Evolutionary conservation across 2,329 filamentous ascomycete species (phyloP), one percentile per base, ranked within the genome.

Genomic region (Penicillium sp.): DNA sequence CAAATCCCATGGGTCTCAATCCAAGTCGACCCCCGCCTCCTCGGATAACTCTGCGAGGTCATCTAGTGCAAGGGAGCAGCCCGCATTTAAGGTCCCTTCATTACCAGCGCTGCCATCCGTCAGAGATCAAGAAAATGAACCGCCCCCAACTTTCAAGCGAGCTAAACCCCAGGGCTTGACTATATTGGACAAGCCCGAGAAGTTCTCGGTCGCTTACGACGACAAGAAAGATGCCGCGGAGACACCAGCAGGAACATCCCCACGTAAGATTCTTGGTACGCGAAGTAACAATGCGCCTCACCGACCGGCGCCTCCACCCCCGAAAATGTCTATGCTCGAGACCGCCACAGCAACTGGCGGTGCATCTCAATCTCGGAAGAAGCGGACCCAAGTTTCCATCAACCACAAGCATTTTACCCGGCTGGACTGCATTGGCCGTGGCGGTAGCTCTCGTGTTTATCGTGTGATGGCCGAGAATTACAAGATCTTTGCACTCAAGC

Each of bases 321-420:
- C 93, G 0, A 97, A 96, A 70, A 97, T 97, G 92, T 93, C 88
- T 1, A 87, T 95, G 6, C 75, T 96, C n/a, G 90, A 97, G 58
- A 86, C 91, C 3, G 92, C 90, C 2, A 96, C 92, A 1, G 83
- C 87, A 1, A 85, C 84, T 9, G 89, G 87, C 3, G 91, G 91
- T 12, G 88, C 89, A 24, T 83, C 87, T 3, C 87, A 91, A 63
- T 77, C 78, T 35, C 78, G 78, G 68, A 90, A 88, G 69, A 89
- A 89, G 64, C 82, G 89, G 41, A 89, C 89, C 55, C 86, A 92
- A 50, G 80, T 97, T 50, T 84, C 86, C 41, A 84, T 98, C 53
- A 98, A 98, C 65, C 89, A 89, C 53, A 95, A 95, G 66, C 81
- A 84, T 31, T 98, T 95, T 66, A 93, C 90, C 20, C 81, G 92